Conservation (phyloP, 2,329 filamentous ascomycete species). For the Scedosporium minutisporum region DNA sequence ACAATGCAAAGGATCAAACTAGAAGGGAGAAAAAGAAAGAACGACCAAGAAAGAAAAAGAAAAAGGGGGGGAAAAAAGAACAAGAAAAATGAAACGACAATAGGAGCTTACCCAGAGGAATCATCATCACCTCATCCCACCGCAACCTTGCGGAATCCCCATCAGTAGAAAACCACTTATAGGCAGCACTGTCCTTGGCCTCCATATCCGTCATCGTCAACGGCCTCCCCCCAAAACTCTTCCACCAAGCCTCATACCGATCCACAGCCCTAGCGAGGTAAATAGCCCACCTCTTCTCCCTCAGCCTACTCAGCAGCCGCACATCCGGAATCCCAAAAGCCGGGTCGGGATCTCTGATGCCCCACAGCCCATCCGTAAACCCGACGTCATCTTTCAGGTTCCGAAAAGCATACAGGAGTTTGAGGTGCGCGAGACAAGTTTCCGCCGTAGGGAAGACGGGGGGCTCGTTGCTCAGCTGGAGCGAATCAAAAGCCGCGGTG, state of each 20-base stretch:
- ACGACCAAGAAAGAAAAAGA: background rate
- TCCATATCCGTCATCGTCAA: conserved; percentile 28
- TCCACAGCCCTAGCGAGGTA: conserved; percentile 60
- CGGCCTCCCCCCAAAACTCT: conserved; percentile 19
- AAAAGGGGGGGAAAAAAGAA: background rate
- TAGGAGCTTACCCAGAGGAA: conserved; percentile 45
- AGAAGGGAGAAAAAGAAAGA: background rate
- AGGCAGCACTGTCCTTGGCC: conserved; percentile 13
- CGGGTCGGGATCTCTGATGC: conserved; percentile 27
- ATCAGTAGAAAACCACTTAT: conserved; percentile 23
- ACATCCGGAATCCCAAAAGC: conserved; percentile 20
- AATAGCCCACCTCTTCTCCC: conserved; percentile 66
- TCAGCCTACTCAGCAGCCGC: conserved; percentile 36
- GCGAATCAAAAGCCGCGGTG: background rate
- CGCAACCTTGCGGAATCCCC: conserved; percentile 10
- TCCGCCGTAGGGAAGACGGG: conserved; percentile 20
- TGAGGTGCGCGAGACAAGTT: conserved; percentile 63
- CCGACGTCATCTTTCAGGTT: conserved; percentile 57
- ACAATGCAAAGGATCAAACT: background rate
- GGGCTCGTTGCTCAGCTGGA: conserved; percentile 6
- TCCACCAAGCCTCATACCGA: conserved; percentile 60
- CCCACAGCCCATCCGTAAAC: conserved; percentile 57
- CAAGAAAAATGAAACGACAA: background rate
- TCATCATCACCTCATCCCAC: conserved; percentile 36
- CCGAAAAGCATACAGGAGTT: conserved; percentile 60